Percentiles rank a stretch among this genome's conserved stretches.
phyloP scores from a whole-genome alignment of 2,329 filamentous ascomycete genomes.

The Xylariaceae sp. region DNA sequence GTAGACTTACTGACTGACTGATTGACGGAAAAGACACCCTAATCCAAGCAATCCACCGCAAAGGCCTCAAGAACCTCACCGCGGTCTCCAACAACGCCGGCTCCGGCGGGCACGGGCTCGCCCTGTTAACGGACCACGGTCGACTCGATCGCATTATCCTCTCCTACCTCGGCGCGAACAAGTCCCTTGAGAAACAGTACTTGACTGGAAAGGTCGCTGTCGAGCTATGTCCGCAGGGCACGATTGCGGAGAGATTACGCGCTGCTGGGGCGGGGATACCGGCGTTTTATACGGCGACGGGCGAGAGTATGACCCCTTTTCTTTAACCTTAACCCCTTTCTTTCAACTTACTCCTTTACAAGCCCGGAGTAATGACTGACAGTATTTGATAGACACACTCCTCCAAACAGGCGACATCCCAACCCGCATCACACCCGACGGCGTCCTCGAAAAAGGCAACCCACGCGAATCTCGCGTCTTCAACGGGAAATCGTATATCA shows the following conservation, averaged over 20 bases:
- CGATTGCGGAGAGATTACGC: slow-evolving; percentile 65
- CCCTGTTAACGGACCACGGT: slow-evolving; percentile 61
- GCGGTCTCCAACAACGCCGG: slow-evolving; percentile 80
- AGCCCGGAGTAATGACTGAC: no score
- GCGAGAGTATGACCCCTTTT: slow-evolving; percentile 46
- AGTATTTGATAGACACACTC: slow-evolving; percentile 47
- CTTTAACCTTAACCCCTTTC: not conserved
- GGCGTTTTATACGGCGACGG: slow-evolving; percentile 75
- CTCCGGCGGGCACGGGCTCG: slow-evolving; percentile 61
- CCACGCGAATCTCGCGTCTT: slow-evolving; percentile 69
- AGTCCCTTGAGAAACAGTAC: slow-evolving; percentile 68
- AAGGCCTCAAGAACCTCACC: slow-evolving; percentile 59
- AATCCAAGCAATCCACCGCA: slow-evolving; percentile 60
- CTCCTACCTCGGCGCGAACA: slow-evolving; percentile 74
- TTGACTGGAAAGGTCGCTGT: slow-evolving; percentile 67
- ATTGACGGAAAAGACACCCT: slow-evolving; percentile 53
- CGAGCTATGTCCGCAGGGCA: slow-evolving; percentile 72
- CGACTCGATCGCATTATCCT: slow-evolving; percentile 68
- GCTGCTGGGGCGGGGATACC: slow-evolving; percentile 72
- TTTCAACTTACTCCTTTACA: no score
- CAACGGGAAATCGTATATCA: slow-evolving; percentile 64
- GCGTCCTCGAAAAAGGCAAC: slow-evolving; percentile 56
- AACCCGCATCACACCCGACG: slow-evolving; percentile 54
- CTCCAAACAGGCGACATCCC: slow-evolving; percentile 66
- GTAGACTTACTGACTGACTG: no score